Conservation (phyloP, 2,329 filamentous ascomycete species). For the Penicillium thymicola region DNA sequence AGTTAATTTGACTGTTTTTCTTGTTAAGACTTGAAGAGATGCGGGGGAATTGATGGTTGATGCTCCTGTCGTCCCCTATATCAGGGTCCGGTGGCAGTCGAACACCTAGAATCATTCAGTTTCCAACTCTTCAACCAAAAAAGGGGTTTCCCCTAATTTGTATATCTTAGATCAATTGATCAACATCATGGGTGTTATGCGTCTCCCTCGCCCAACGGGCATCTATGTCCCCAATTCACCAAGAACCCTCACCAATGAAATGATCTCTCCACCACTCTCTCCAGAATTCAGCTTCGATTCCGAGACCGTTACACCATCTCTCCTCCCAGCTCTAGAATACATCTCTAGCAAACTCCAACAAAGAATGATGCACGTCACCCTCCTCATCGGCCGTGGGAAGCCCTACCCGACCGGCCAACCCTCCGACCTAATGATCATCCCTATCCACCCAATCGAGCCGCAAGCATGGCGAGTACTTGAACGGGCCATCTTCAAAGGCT, state of each 20-base stretch:
- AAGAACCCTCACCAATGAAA: conserved; percentile 38
- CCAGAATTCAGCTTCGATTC: conserved; percentile 38
- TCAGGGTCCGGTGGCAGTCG: conserved; percentile 8
- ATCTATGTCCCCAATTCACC: conserved; percentile 36
- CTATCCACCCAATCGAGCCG: conserved; percentile 33
- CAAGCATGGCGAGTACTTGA: conserved; percentile 31
- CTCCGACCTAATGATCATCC: conserved; percentile 40
- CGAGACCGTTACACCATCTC: conserved; percentile 35
- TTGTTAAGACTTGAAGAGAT: conserved; percentile 8
- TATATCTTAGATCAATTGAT: neutral
- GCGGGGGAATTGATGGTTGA: conserved; percentile 15
- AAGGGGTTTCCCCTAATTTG: neutral
- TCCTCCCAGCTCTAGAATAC: conserved; percentile 42
- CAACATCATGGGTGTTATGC: conserved; percentile 35
- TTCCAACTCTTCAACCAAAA: neutral
- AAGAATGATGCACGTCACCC: conserved; percentile 39
- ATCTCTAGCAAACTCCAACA: conserved; percentile 42
- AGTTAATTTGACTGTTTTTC: conserved; percentile 14
- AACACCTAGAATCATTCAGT: neutral
- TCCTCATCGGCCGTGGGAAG: conserved; percentile 41
- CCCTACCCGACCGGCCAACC: conserved; percentile 39
- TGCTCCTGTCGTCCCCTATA: conserved; percentile 14
- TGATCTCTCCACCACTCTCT: conserved; percentile 43
- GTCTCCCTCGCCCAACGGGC: conserved; percentile 35
- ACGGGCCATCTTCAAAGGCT: conserved; percentile 36